Percentiles rank a stretch among this genome's conserved stretches.
Evolutionary conservation across 768 basidiomycete genomes (phyloP).

Genomic region (Lactarius indigo): DNA sequence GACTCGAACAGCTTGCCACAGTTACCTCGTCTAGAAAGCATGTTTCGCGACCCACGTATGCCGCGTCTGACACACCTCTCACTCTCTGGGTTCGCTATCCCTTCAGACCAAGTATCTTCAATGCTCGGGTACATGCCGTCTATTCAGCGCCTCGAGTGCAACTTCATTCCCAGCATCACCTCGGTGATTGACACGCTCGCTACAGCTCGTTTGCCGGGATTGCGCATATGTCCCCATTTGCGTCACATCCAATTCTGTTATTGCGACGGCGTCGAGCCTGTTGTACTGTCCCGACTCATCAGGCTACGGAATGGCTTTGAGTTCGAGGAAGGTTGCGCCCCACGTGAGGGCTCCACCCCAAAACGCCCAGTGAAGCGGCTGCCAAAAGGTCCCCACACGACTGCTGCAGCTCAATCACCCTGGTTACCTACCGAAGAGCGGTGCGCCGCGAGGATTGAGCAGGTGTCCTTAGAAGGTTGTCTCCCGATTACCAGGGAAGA

Average conservation of each 20-base stretch:
- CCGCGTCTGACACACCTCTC: constrained; percentile 18
- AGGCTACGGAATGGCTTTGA: constrained; percentile 18
- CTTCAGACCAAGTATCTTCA: constrained; percentile 10
- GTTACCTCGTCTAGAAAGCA: constrained; percentile 21
- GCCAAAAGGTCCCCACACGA: neutral
- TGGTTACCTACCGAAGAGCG: neutral
- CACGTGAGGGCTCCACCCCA: neutral
- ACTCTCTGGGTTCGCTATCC: constrained; percentile 17
- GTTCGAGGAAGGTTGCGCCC: neutral
- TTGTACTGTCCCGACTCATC: constrained; percentile 9
- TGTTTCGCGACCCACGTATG: constrained; percentile 24
- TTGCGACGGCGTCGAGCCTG: constrained; percentile 12
- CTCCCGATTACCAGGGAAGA: constrained; percentile 5
- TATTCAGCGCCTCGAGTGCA: constrained; percentile 24
- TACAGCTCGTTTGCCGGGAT: neutral
- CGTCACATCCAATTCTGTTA: constrained; percentile 21
- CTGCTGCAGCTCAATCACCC: neutral
- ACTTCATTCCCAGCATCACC: constrained; percentile 14
- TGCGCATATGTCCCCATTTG: constrained; percentile 12
- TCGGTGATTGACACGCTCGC: constrained; percentile 14
- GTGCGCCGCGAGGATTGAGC: neutral
- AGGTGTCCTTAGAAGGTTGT: constrained; percentile 8
- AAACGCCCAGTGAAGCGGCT: constrained; percentile 7
- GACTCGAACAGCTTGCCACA: neutral
- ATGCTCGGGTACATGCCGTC: constrained; percentile 23